These are phyloP conservation scores for Trametes villosa DNA, from an alignment of 768 basidiomycete genomes.

Conservation along the genomic window DNA sequence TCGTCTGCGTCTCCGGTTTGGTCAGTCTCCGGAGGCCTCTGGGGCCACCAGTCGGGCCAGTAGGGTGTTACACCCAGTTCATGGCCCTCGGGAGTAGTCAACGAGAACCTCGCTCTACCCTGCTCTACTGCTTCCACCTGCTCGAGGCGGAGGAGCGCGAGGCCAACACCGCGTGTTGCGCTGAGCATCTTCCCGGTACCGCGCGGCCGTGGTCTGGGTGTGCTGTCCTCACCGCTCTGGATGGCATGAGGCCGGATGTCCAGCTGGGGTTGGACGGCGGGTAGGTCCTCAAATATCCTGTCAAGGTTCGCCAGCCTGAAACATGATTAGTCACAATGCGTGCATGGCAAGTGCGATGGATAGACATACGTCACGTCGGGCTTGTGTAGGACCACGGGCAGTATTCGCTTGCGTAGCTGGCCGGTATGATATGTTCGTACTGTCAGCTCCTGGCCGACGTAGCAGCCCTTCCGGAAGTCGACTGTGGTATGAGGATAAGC, in stretches of 20 bases:
- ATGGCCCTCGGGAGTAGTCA: constrained; percentile 35
- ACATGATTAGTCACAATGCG: neutral
- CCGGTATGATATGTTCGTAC: constrained; percentile 97
- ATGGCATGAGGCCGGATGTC: constrained; percentile 37
- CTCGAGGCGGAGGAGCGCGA: constrained; percentile 82
- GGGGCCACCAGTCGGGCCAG: constrained; percentile 62
- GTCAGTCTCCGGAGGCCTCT: neutral
- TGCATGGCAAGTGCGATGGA: neutral
- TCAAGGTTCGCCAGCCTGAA: neutral
- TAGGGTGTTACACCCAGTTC: constrained; percentile 51
- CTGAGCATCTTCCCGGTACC: constrained; percentile 78
- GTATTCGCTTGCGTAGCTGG: constrained; percentile 83
- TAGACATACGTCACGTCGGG: constrained; percentile 35
- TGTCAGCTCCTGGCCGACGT: constrained; percentile 96
- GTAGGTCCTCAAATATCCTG: neutral
- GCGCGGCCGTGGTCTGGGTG: constrained; percentile 45
- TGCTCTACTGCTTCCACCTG: constrained; percentile 60
- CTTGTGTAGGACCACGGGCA: constrained; percentile 71
- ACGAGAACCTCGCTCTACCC: constrained; percentile 50
- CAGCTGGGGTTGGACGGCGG: constrained; percentile 21
- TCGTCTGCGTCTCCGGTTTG: neutral
- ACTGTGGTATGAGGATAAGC: too few relatives aligned
- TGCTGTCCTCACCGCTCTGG: constrained; percentile 30
- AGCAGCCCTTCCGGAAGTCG: constrained; percentile 97
- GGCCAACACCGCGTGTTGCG: constrained; percentile 59